These are phyloP conservation scores for Teunomyces funiuensis DNA, from an alignment of 805 yeast species.

Conservation along the genomic window DNA sequence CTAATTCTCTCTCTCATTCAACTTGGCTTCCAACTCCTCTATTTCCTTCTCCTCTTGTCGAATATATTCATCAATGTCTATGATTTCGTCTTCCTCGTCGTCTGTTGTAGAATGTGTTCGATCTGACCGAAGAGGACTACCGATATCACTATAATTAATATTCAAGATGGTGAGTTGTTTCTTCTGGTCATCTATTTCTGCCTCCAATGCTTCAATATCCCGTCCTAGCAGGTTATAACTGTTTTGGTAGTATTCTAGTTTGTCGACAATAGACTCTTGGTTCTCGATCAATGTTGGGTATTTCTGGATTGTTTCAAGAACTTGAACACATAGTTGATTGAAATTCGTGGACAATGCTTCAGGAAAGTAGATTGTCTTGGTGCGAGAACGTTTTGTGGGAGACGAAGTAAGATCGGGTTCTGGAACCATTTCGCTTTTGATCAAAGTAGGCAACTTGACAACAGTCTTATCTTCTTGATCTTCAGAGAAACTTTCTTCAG, in stretches of 20 bases:
- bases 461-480: constrained; percentile 22
- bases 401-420: constrained; percentile 11
- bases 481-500: constrained; percentile 32
- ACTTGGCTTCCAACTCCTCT: constrained; percentile 37
- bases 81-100: constrained; percentile 13
- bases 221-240: constrained; percentile 35
- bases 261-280: constrained; percentile 18
- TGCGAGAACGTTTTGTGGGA: constrained; percentile 13
- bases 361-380: constrained; percentile 1
- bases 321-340: constrained; percentile 44
- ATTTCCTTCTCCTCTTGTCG: constrained; percentile 48
- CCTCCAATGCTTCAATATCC: constrained; percentile 44
- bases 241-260: constrained; percentile 38
- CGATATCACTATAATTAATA: constrained; percentile 20
- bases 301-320: constrained; percentile 27
- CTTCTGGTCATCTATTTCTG: constrained; percentile 43
- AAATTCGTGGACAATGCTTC: constrained; percentile 24
- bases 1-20: constrained; percentile 19
- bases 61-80: constrained; percentile 41
- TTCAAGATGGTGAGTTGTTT: constrained; percentile 37
- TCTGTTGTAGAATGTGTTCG: constrained; percentile 10
- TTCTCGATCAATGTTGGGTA: constrained; percentile 28
- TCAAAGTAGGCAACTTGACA: constrained; percentile 24
- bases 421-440: background rate
- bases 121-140: constrained; percentile 15